Base-by-base conservation (phyloP, 148 eudicot genomes). In the Linanthus parryae region DNA sequence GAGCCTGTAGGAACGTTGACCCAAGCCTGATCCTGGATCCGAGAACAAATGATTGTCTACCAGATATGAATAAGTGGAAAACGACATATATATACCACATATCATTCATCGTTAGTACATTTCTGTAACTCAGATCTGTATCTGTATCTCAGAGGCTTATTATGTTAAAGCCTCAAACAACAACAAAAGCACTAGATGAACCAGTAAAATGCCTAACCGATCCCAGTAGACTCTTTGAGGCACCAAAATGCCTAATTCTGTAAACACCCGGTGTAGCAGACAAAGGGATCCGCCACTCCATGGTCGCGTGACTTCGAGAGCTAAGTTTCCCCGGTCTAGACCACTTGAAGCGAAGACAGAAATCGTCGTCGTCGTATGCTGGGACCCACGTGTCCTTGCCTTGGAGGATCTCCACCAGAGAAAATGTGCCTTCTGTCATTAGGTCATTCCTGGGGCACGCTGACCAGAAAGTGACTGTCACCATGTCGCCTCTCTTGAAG, bases 361-460 rank as follows among this genome's bases (percentile, higher is more conserved):
- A 79, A 68, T 91, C 98, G 35, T 91, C 98, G 11, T 91, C 98
- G 10, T 91, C 98, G 41, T 91, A 77, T 37, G 57, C 77, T 4
- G 98, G 87, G 21, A 63, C 71, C 98, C 98, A 91, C 0, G 78
- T 42, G 54, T 71, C 76, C 61, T 67, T 55, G 15, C 81, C 87
- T 13, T 46, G 79, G 45, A 91, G 80, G 24, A 67, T 66, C 65
- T 91, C 98, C 29, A 91, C 95, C 11, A 81, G 72, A 45, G 94
- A 61, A 41, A 83, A 91, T 8, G 95, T 91, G 46, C 89, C 95
- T 68, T 91, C 98, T 2, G 94, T 91, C 94, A 83, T 57, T 55
- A 91, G 90, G 65, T 91, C 90, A 39, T 91, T 91, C 65, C 98
- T 79, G 3, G 98, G 98, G 57, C 94, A 86, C 14, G 95, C 95